Conservation (phyloP, 2,329 filamentous ascomycete genomes). For the Lachnellula suecica region DNA sequence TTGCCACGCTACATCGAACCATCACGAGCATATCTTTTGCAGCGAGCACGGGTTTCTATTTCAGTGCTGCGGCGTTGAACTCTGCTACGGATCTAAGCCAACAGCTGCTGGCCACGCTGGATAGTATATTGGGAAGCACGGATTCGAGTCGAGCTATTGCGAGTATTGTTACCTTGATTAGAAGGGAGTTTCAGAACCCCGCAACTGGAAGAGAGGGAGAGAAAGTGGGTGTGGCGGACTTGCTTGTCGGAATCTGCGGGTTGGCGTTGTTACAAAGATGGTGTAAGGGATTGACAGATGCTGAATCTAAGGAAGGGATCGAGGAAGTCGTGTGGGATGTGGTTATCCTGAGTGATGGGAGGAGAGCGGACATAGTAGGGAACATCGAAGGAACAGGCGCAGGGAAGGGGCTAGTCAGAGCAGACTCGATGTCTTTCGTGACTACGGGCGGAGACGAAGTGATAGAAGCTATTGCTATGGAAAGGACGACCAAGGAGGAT, state of each 20-base stretch:
- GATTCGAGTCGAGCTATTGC: conserved; percentile 67
- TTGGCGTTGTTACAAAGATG: conserved; percentile 61
- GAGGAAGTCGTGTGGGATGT: conserved; percentile 67
- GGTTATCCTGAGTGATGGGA: conserved; percentile 59
- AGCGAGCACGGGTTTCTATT: conserved; percentile 58
- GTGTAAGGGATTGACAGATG: conserved; percentile 50
- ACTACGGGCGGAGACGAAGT: conserved; percentile 29
- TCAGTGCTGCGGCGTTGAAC: conserved; percentile 55
- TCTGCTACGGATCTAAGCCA: conserved; percentile 57
- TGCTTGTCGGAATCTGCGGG: conserved; percentile 60
- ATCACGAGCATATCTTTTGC: conserved; percentile 61
- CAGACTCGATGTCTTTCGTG: conserved; percentile 35
- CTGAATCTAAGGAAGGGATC: conserved; percentile 46
- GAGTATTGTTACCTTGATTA: conserved; percentile 63
- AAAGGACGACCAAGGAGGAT: conserved; percentile 37
- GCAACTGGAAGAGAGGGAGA: conserved; percentile 59
- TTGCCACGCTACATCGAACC: conserved; percentile 55
- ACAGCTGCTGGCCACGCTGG: conserved; percentile 56
- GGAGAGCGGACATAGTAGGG: conserved; percentile 54
- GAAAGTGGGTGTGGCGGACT: conserved; percentile 57
- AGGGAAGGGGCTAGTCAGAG: conserved; percentile 30
- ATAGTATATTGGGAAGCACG: conserved; percentile 67
- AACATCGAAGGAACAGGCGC: conserved; percentile 21
- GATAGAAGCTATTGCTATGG: conserved; percentile 37
- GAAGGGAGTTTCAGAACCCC: conserved; percentile 63